A percentile compares a stretch with the other conserved stretches of the same genome.
Evolutionary conservation across 768 basidiomycete genomes (phyloP).

Genomic region (Tulasnella sp.): DNA sequence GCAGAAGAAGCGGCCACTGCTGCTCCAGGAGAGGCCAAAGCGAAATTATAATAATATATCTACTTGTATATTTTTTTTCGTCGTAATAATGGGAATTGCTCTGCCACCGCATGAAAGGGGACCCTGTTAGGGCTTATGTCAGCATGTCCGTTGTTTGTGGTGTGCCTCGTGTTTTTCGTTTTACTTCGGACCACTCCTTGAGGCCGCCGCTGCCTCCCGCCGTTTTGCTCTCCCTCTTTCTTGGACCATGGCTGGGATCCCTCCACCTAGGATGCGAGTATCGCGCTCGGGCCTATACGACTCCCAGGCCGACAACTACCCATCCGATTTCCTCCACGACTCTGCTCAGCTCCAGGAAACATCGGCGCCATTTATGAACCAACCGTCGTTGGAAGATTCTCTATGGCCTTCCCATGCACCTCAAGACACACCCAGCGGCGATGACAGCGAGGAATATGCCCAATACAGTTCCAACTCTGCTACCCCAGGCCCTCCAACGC

Average conservation of each 20-base stretch:
- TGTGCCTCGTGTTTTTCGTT: conserved; percentile 1
- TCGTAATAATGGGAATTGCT: not conserved
- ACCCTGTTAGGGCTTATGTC: not conserved
- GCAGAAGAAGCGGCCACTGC: conserved; percentile 33
- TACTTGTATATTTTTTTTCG: not conserved
- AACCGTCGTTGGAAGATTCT: conserved; percentile 4
- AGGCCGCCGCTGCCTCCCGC: not conserved
- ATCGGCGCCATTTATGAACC: conserved; percentile 10
- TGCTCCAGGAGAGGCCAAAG: not conserved
- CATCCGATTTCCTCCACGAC: not conserved
- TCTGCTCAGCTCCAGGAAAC: conserved; percentile 3
- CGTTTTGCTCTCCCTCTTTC: not conserved
- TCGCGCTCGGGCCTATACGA: conserved; percentile 4
- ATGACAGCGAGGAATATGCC: not conserved
- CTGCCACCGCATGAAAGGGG: not conserved
- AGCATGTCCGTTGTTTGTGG: not conserved
- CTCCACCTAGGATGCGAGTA: not conserved
- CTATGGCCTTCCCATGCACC: conserved; percentile 5
- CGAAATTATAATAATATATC: not conserved
- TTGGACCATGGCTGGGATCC: not conserved
- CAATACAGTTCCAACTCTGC: conserved; percentile 6
- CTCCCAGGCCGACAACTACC: conserved; percentile 7
- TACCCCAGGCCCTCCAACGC: conserved; percentile 7
- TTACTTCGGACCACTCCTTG: conserved; percentile 1
- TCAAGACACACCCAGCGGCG: not conserved